Conservation (phyloP, 1,284 basidiomycete genomes). For the Ustilago nuda region DNA sequence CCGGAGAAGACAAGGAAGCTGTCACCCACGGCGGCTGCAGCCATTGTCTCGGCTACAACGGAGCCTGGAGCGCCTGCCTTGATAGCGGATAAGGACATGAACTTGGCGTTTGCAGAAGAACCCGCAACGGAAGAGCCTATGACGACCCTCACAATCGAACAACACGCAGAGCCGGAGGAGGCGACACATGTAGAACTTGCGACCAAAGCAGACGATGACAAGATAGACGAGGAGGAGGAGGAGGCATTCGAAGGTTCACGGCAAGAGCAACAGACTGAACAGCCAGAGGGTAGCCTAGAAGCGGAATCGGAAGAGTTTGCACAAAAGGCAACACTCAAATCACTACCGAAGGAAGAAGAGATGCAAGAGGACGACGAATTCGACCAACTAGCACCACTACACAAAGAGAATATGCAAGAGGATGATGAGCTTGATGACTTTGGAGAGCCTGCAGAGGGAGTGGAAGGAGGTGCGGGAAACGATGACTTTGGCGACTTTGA, state of each 20-base stretch:
- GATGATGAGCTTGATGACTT: conserved; percentile 53
- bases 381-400: no score
- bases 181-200: background rate
- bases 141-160: background rate
- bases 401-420: background rate
- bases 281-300: background rate
- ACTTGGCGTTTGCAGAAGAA: background rate
- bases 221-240: conserved; percentile 5
- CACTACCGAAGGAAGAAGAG: background rate
- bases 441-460: conserved; percentile 25
- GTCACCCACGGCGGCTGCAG: background rate
- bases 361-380: background rate
- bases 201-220: background rate
- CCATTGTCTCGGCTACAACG: background rate
- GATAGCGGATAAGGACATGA: background rate
- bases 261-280: conserved; percentile 17
- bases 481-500: conserved; percentile 57
- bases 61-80: background rate
- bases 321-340: conserved; percentile 8
- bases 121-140: background rate
- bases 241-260: conserved; percentile 17
- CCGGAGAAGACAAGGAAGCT: conserved; percentile 35
- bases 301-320: conserved; percentile 9
- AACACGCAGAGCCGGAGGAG: background rate
- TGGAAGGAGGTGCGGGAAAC: conserved; percentile 13